Evolutionary conservation across 305 asterid genomes (phyloP).

Genomic region (Fraxinus dipetala): DNA sequence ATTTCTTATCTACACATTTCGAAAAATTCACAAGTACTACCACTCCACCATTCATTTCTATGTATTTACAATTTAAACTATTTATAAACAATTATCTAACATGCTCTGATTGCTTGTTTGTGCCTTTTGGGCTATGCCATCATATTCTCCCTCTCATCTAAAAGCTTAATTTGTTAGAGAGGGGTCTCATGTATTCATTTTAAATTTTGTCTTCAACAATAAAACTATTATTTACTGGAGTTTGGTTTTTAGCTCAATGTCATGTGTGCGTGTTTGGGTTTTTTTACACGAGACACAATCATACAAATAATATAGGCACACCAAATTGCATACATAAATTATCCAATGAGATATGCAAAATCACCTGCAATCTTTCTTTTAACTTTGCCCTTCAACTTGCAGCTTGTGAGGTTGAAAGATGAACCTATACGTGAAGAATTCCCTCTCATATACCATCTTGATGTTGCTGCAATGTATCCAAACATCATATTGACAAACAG

Average conservation of each 20-base stretch:
- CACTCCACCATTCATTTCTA: not conserved
- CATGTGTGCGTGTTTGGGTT: slow-evolving; percentile 3
- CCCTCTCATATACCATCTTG: slow-evolving; percentile 98
- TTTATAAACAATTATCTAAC: not conserved
- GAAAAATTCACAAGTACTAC: not conserved
- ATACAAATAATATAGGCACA: slow-evolving; percentile 19
- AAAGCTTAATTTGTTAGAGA: not conserved
- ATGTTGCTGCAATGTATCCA: slow-evolving; percentile 99
- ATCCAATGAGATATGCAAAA: slow-evolving; percentile 2
- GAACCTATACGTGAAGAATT: slow-evolving; percentile 80
- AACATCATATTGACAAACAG: slow-evolving; percentile 95
- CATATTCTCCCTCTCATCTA: not conserved
- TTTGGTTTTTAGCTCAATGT: not conserved
- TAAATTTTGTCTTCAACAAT: not conserved
- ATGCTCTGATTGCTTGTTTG: not conserved
- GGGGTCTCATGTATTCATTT: not conserved
- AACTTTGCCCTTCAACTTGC: slow-evolving; percentile 39
- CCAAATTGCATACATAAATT: slow-evolving; percentile 2
- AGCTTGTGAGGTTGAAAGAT: slow-evolving; percentile 73
- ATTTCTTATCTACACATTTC: not conserved
- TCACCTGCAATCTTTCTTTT: slow-evolving; percentile 22
- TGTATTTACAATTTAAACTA: not conserved
- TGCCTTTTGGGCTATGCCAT: not conserved
- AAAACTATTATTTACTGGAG: not conserved
- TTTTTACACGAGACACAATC: slow-evolving; percentile 8